These are phyloP conservation scores for Neoboletus brunneissimus DNA, from an alignment of 768 basidiomycete species.

Conservation along the genomic window DNA sequence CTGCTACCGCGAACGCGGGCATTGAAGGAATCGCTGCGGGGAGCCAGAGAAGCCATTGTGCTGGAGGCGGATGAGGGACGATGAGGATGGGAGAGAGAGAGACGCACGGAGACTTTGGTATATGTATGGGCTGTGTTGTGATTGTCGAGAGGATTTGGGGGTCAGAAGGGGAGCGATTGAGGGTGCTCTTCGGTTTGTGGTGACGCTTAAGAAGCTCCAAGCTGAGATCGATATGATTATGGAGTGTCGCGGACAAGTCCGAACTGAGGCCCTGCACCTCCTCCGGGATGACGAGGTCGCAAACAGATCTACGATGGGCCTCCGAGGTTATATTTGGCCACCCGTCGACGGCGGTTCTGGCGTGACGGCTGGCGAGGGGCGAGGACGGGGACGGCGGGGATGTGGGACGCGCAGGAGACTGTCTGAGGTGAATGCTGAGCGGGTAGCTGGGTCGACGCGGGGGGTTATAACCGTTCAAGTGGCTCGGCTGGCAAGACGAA, in stretches of 20 bases:
- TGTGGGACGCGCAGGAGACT: neutral
- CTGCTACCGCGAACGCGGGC: slow-evolving; percentile 72
- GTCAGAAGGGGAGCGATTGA: slow-evolving; percentile 47
- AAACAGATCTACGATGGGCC: slow-evolving; percentile 21
- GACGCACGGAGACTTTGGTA: slow-evolving; percentile 44
- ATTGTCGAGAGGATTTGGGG: slow-evolving; percentile 58
- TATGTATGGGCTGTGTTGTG: slow-evolving; percentile 59
- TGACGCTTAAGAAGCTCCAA: slow-evolving; percentile 56
- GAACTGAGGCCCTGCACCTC: slow-evolving; percentile 24
- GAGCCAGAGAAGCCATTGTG: slow-evolving; percentile 56
- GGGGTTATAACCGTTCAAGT: slow-evolving; percentile 19
- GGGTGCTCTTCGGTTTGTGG: slow-evolving; percentile 51
- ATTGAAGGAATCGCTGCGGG: slow-evolving; percentile 64
- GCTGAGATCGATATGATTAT: slow-evolving; percentile 34
- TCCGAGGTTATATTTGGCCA: slow-evolving; percentile 2
- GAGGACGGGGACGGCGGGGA: slow-evolving; percentile 18
- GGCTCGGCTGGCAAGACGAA: slow-evolving; percentile 28
- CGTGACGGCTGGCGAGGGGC: slow-evolving; percentile 20
- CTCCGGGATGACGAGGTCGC: slow-evolving; percentile 32
- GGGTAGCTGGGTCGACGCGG: slow-evolving; percentile 20
- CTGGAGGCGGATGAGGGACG: slow-evolving; percentile 28
- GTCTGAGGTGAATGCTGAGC: slow-evolving; percentile 7
- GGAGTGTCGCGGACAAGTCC: slow-evolving; percentile 35
- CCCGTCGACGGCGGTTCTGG: neutral
- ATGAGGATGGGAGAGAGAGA: slow-evolving; percentile 2